phyloP scores from a whole-genome alignment of 2,329 filamentous ascomycete species.

The Trichoderma sp. region DNA sequence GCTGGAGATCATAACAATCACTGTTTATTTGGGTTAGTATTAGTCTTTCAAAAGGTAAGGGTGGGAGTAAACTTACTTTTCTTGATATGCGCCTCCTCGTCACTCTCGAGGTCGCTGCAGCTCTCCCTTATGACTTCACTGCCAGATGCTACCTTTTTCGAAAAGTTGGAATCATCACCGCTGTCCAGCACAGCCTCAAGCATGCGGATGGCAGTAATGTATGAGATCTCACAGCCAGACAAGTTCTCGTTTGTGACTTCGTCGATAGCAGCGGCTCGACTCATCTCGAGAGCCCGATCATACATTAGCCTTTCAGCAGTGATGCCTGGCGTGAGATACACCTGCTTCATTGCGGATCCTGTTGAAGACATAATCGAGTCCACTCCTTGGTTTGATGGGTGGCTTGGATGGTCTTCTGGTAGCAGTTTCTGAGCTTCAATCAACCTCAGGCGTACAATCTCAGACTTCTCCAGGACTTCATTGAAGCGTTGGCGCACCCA shows the following conservation, averaged over 20 bases:
- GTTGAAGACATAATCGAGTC: slow-evolving; percentile 60
- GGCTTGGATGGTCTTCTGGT: slow-evolving; percentile 81
- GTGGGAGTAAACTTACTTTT: slow-evolving; percentile 61
- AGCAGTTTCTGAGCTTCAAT: slow-evolving; percentile 83
- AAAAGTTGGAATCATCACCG: slow-evolving; percentile 62
- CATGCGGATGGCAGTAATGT: slow-evolving; percentile 91
- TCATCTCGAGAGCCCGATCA: slow-evolving; percentile 96
- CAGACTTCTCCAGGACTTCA: slow-evolving; percentile 94
- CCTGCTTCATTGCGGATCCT: slow-evolving; percentile 73
- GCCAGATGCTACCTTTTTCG: slow-evolving; percentile 42
- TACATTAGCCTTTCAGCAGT: slow-evolving; percentile 98
- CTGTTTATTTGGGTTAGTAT: slow-evolving; percentile 40
- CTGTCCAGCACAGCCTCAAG: slow-evolving; percentile 90
- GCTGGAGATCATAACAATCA: slow-evolving; percentile 65
- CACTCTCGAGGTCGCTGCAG: slow-evolving; percentile 60
- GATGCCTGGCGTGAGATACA: slow-evolving; percentile 82
- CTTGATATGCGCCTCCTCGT: slow-evolving; percentile 73
- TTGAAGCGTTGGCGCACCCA: slow-evolving; percentile 96
- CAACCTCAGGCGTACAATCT: slow-evolving; percentile 87
- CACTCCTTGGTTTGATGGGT: slow-evolving; percentile 75
- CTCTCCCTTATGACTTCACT: slow-evolving; percentile 49
- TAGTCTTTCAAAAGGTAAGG: neutral
- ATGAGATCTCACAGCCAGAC: slow-evolving; percentile 85
- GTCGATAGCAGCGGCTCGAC: slow-evolving; percentile 88
- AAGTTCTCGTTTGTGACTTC: slow-evolving; percentile 93